Base-by-base conservation (phyloP, 345 rosid genomes). In the Pugionium cornutum region DNA sequence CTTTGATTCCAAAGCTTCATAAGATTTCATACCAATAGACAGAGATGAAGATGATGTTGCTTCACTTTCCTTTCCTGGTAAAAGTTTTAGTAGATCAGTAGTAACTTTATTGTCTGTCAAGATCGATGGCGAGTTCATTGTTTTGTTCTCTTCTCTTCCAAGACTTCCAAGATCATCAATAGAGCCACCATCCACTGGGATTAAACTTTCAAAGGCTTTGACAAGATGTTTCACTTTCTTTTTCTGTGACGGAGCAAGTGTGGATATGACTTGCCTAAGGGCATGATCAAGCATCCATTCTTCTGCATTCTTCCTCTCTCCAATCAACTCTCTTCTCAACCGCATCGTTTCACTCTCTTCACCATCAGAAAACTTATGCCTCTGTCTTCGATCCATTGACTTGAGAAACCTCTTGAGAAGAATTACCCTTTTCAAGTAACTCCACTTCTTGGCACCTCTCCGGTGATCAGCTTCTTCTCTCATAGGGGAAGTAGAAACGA, bases 201-300 rank as follows among this genome's bases (percentile, higher is more conserved):
- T 68, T 39, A 94, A 79, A 7, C 83, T 78, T 78, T 94, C 99
- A 30, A 94, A 94, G 56, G 97, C 97, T 79, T 90, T 81, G 32
- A 88, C 92, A 59, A 94, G 96, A 80, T 86, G 79, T 49, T 75
- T 70, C 48, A 94, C 99, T 79, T 84, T 90, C 70, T 81, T 85
- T 77, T 80, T 85, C 75, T 89, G 87, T 1, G 81, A 86, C 11
- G 89, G 88, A 53, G 79, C 87, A 43, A 94, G 82, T 54, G 79
- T 77, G 31, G 91, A 76, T 62, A 90, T 78, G 66, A 85, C 99
- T 72, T 84, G 82, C 63, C 69, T 85, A 56, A 94, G 95, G 40
- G 97, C 89, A 70, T 81, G 78, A 82, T 94, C 99, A 32, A 94
- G 96, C 99, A 94, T 94, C 96, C 96, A 90, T 75, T 90, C 92